phyloP scores from a whole-genome alignment of 257 asterid species.

The Solanum microdontum region DNA sequence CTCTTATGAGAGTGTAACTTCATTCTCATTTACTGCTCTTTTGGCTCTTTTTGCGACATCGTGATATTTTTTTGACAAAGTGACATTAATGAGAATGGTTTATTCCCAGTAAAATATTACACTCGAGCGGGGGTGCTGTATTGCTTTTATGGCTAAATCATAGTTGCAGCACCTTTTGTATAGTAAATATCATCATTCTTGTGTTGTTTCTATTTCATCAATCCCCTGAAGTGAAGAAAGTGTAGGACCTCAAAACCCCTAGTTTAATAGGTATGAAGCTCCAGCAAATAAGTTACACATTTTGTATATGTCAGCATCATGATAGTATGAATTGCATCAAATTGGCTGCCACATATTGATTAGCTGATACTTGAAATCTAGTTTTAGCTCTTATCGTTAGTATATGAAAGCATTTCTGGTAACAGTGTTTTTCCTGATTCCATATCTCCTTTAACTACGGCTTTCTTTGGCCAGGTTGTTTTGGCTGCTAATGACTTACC shows the following conservation, averaged over 20 bases:
- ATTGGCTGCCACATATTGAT: background rate
- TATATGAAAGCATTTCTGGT: background rate
- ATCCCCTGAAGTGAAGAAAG: background rate
- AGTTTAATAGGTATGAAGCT: background rate
- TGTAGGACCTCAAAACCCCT: background rate
- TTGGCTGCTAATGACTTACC: conserved; percentile 95
- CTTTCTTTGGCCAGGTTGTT: conserved; percentile 51
- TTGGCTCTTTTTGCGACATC: background rate
- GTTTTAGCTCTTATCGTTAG: background rate
- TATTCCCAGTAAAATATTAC: background rate
- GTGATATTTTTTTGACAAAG: no score
- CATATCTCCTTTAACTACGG: background rate
- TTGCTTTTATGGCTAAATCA: background rate
- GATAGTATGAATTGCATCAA: background rate
- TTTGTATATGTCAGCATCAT: background rate
- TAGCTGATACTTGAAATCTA: background rate
- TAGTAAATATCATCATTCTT: background rate
- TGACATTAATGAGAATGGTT: background rate
- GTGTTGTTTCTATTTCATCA: background rate
- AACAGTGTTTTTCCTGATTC: background rate
- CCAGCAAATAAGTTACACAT: background rate
- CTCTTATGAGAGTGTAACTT: background rate
- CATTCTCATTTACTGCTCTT: background rate
- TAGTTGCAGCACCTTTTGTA: background rate
- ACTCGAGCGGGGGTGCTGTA: background rate